Percentiles rank a stretch among this genome's conserved stretches.
Conservation (phyloP, 1,284 basidiomycete species). For the Cutaneotrichosporon dermatis region DNA sequence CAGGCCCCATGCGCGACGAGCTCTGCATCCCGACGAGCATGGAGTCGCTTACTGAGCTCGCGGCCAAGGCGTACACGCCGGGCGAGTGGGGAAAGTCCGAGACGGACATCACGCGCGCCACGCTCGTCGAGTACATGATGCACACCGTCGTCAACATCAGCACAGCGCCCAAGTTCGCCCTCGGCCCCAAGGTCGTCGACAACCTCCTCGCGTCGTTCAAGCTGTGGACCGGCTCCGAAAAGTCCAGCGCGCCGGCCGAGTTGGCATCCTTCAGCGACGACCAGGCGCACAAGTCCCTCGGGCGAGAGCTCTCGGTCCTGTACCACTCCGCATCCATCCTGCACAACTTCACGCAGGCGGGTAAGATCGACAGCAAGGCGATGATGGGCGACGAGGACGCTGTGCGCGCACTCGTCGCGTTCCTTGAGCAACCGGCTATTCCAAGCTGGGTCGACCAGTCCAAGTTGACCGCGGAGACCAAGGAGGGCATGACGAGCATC, state of each 20-base stretch:
- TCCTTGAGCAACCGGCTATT: background rate
- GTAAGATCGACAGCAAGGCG: background rate
- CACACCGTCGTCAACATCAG: background rate
- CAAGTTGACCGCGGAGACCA: background rate
- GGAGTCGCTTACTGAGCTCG: background rate
- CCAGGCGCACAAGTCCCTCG: background rate
- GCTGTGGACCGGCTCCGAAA: background rate
- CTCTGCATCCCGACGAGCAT: background rate
- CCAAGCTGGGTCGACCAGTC: background rate
- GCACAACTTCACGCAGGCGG: background rate
- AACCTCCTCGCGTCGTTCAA: background rate
- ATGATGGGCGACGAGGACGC: background rate
- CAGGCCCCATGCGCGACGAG: background rate
- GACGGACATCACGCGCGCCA: background rate
- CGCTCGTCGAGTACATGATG: background rate
- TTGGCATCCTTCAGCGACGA: background rate
- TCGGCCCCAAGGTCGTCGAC: background rate
- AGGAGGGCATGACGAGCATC: background rate
- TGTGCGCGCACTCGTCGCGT: background rate
- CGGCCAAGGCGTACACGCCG: background rate
- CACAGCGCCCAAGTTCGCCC: background rate
- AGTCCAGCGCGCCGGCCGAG: background rate
- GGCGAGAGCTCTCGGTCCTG: background rate
- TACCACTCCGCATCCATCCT: background rate
- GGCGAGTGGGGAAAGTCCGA: slow-evolving; percentile 1